Evolutionary conservation across 2,329 filamentous ascomycete species (phyloP).

Genomic region (Dactylonectria estremocensis): DNA sequence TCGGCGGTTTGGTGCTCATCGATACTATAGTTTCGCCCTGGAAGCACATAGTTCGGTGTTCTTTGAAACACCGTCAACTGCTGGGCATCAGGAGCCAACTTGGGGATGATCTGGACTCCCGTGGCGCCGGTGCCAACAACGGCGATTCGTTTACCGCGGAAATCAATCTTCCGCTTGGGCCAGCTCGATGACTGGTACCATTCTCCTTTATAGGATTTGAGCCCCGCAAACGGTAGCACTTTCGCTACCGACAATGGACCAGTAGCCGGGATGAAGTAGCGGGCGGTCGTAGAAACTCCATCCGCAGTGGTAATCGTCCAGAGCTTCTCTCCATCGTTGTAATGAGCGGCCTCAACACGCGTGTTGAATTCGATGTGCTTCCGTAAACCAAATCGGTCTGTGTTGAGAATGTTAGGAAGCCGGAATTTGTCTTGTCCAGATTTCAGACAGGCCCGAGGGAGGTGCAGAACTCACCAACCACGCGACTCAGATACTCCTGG

Average conservation of each 20-base stretch:
- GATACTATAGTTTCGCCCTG: conserved; percentile 28
- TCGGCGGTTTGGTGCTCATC: conserved; percentile 20
- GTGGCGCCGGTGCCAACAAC: conserved; percentile 33
- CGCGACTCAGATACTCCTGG: conserved; percentile 25
- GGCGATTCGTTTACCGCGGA: conserved; percentile 27
- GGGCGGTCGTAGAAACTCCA: conserved; percentile 14
- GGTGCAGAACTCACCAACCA: conserved; percentile 23
- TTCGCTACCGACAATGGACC: conserved; percentile 26
- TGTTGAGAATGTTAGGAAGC: neutral
- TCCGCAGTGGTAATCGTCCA: conserved; percentile 25
- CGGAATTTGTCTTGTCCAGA: neutral
- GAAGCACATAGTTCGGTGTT: conserved; percentile 29
- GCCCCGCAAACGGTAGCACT: conserved; percentile 19
- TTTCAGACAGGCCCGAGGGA: neutral
- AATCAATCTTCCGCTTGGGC: conserved; percentile 16
- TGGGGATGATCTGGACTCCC: conserved; percentile 31
- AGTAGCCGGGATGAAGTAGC: conserved; percentile 31
- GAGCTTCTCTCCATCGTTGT: conserved; percentile 4
- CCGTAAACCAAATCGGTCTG: conserved; percentile 18
- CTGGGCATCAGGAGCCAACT: conserved; percentile 26
- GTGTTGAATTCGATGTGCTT: conserved; percentile 22
- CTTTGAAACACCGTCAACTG: conserved; percentile 31
- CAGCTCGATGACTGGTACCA: conserved; percentile 26
- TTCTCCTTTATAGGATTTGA: conserved; percentile 20
- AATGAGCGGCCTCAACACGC: conserved; percentile 10